phyloP scores from a whole-genome alignment of 768 basidiomycete genomes.

The Crepidotus variabilis region DNA sequence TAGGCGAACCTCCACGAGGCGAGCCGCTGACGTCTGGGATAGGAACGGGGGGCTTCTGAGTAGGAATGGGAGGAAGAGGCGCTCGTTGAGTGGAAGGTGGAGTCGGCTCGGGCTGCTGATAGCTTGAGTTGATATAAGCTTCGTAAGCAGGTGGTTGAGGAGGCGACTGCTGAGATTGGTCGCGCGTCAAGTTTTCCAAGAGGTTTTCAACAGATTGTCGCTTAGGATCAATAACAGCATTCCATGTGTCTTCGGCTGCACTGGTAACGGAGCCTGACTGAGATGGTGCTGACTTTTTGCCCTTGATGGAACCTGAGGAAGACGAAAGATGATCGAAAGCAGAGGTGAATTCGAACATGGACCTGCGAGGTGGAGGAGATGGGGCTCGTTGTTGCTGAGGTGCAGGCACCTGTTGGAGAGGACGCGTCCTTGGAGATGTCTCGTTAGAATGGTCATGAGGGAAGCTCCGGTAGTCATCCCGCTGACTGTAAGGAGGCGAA shows the following conservation, averaged over 20 bases:
- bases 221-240: conserved; percentile 56
- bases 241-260: conserved; percentile 61
- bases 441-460: conserved; percentile 40
- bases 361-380: conserved; percentile 69
- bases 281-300: conserved; percentile 63
- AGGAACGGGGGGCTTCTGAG: conserved; percentile 35
- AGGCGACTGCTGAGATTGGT: conserved; percentile 34
- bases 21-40: conserved; percentile 43
- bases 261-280: conserved; percentile 37
- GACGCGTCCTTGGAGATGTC: conserved; percentile 30
- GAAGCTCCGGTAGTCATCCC: conserved; percentile 46
- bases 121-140: conserved; percentile 31
- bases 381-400: conserved; percentile 39
- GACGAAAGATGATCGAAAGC: conserved; percentile 77
- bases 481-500: conserved; percentile 48
- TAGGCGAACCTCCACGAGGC: conserved; percentile 66
- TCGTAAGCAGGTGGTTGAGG: conserved; percentile 40
- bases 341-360: conserved; percentile 83
- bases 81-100: conserved; percentile 44
- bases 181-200: conserved; percentile 66
- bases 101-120: conserved; percentile 26
- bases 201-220: conserved; percentile 82
- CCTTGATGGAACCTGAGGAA: conserved; percentile 44
- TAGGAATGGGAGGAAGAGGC: conserved; percentile 61
- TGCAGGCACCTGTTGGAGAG: conserved; percentile 19